A percentile compares a stretch with the other conserved stretches of the same genome.
Conservation (phyloP, 768 basidiomycete species). For the Cystofilobasidium bisporidii region DNA sequence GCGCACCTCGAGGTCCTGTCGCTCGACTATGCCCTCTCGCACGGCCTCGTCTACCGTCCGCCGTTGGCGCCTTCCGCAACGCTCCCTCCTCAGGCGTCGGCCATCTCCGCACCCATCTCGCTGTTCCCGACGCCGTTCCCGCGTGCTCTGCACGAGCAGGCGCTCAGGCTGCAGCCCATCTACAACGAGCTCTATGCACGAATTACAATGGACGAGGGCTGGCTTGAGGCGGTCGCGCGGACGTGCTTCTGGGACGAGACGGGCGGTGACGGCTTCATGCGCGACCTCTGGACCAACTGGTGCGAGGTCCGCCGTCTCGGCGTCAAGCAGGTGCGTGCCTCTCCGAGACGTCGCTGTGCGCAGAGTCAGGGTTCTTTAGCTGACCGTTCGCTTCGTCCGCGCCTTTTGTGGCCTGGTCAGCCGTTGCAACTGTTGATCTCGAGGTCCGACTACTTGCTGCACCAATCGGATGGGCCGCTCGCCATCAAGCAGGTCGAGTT, state of each 20-base stretch:
- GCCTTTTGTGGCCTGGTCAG: too few relatives aligned
- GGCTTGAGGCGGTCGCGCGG: conserved; percentile 65
- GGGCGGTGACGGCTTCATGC: conserved; percentile 71
- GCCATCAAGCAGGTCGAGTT: conserved; percentile 89
- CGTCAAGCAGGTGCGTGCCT: conserved; percentile 47
- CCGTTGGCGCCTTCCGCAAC: conserved; percentile 44
- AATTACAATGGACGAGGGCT: conserved; percentile 65
- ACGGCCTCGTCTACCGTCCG: conserved; percentile 75
- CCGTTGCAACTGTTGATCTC: conserved; percentile 79
- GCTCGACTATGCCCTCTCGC: conserved; percentile 72
- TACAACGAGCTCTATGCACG: conserved; percentile 83
- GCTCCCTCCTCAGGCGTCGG: conserved; percentile 50
- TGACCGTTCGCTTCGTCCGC: too few relatives aligned
- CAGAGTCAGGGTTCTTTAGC: too few relatives aligned
- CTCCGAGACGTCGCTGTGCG: too few relatives aligned
- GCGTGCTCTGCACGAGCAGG: conserved; percentile 56
- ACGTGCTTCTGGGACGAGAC: conserved; percentile 50
- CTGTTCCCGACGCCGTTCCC: conserved; percentile 84
- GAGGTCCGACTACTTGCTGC: conserved; percentile 87
- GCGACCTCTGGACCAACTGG: conserved; percentile 79
- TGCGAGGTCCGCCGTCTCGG: conserved; percentile 60
- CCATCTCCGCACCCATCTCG: conserved; percentile 81
- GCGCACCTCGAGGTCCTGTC: conserved; percentile 55
- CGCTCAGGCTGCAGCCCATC: conserved; percentile 55
- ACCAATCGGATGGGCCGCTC: conserved; percentile 43